Evolutionary conservation across 1,284 basidiomycete species (phyloP).

Genomic region (Puccinia triticina): DNA sequence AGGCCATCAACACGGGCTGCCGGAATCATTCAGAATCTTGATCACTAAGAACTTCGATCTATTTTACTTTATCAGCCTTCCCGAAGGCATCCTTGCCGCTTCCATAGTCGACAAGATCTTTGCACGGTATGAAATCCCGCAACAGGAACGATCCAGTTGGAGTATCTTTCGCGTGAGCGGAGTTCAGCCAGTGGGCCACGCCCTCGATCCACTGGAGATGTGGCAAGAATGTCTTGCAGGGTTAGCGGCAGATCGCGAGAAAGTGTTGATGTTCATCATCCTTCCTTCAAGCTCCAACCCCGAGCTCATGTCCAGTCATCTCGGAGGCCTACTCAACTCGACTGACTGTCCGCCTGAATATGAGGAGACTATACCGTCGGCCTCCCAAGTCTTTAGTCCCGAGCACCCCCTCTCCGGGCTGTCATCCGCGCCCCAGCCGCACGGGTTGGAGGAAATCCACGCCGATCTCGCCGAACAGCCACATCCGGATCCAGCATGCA

Average conservation of each 20-base stretch:
- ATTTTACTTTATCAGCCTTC: conserved; percentile 10
- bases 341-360: background rate
- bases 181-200: background rate
- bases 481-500: background rate
- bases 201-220: conserved; percentile 1
- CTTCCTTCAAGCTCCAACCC: conserved; percentile 27
- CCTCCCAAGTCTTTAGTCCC: background rate
- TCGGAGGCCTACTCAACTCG: background rate
- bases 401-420: background rate
- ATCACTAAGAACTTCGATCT: conserved; percentile 14
- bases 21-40: background rate
- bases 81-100: background rate
- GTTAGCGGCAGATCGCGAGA: background rate
- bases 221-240: conserved; percentile 3
- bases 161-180: conserved; percentile 2
- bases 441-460: background rate
- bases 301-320: conserved; percentile 11
- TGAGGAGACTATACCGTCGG: background rate
- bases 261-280: conserved; percentile 13
- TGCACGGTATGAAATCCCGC: background rate
- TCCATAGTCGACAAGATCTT: conserved; percentile 19
- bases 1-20: background rate
- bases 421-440: background rate
- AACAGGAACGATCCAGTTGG: background rate
- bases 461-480: background rate